Evolutionary conservation across 2,329 filamentous ascomycete species (phyloP).

Genomic region (Penicillium hesseltinei): DNA sequence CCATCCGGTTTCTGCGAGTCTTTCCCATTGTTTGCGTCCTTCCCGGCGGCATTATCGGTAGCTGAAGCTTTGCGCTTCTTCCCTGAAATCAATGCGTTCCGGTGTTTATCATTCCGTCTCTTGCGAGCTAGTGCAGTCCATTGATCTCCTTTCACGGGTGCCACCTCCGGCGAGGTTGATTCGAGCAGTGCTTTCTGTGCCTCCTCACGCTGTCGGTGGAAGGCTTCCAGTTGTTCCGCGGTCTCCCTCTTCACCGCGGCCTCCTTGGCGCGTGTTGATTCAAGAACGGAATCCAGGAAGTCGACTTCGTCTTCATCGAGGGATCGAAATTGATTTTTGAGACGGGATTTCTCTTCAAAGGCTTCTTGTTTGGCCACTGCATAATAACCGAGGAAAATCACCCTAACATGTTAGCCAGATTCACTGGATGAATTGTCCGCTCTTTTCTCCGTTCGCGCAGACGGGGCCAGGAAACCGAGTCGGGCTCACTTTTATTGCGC

Average conservation of each 20-base stretch:
- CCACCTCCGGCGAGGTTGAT: conserved; percentile 34
- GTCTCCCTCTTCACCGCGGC: conserved; percentile 58
- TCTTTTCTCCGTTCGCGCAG: not conserved
- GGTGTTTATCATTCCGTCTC: conserved; percentile 51
- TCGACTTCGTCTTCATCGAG: conserved; percentile 54
- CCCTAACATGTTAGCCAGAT: conserved; percentile 43
- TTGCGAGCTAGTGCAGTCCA: conserved; percentile 54
- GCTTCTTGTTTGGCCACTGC: conserved; percentile 52
- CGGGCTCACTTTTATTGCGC: conserved; percentile 50
- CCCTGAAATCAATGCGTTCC: conserved; percentile 38
- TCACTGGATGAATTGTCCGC: not conserved
- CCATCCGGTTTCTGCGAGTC: conserved; percentile 10
- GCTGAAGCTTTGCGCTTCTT: conserved; percentile 46
- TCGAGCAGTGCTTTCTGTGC: conserved; percentile 52
- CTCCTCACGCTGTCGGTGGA: conserved; percentile 59
- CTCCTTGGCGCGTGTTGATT: conserved; percentile 57
- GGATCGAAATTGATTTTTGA: conserved; percentile 53
- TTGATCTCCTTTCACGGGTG: conserved; percentile 41
- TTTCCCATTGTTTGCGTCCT: conserved; percentile 4
- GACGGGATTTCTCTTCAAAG: conserved; percentile 50
- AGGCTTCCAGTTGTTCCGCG: conserved; percentile 57
- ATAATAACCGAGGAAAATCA: conserved; percentile 22
- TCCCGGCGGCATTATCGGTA: conserved; percentile 16
- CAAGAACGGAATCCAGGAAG: conserved; percentile 56
- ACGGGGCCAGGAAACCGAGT: not conserved